Base-by-base conservation (phyloP, 139 green algal genomes). In the Parachlorella kessleri region DNA sequence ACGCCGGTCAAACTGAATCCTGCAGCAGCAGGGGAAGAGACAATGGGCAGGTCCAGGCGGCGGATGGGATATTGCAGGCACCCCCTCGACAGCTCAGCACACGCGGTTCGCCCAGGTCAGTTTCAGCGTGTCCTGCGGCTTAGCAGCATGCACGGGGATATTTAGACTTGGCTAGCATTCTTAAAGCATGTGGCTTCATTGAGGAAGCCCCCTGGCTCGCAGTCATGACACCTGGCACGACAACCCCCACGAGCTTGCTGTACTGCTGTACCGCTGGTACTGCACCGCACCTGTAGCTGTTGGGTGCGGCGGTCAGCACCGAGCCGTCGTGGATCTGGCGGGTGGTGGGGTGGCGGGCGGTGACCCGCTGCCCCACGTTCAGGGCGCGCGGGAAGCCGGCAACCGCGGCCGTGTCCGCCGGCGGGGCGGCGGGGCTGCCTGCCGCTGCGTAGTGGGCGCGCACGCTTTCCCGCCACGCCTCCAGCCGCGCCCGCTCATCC, bases 1-100 rank as follows among this genome's bases (percentile, higher is more conserved):
- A 21, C 79, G 80, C 63, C 89, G 66, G 68, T 94, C 85, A 82
- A 98, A 98, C 84, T 97, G 94, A 4, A 98, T 88, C 73, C 93
- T 89, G 80, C 69, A 84, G 32, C 24, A 21, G 36, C 48, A 59
- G 14, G 48, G 14, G 0, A 59, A 3, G 55, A 4, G 35, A 42
- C 2, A 14, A 18, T 59, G 10, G 48, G 48, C 10, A 59, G 48
- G 48, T 10, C 48, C 10, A 18, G 48, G 10, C 48, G 48, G 10
- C 10, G 48, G 48, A 59, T n/a, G n/a, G n/a, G n/a, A n/a, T n/a
- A n/a, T n/a, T n/a, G n/a, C n/a, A n/a, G n/a, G n/a, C n/a, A n/a
- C n/a, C n/a, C n/a, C n/a, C n/a, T n/a, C n/a, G n/a, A n/a, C n/a
- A n/a, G n/a, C n/a, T n/a, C n/a, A n/a, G n/a, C n/a, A n/a, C n/a